Base-by-base conservation (phyloP, 139 green algal genomes). In the Picochlorum sp. region DNA sequence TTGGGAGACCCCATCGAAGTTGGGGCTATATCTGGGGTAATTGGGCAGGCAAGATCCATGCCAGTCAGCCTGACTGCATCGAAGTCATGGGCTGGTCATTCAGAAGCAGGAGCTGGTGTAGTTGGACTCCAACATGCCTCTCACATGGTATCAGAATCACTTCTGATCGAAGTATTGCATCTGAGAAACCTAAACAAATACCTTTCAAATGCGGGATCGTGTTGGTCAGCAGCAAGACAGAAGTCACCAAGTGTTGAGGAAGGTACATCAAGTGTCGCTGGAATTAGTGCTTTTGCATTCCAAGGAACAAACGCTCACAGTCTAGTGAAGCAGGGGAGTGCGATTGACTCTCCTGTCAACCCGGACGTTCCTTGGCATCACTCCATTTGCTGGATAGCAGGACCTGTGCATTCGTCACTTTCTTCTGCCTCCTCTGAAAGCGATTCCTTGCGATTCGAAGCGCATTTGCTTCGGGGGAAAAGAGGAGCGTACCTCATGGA, bases 401-500 rank as follows among this genome's bases (percentile, higher is more conserved):
- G n/a, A 37, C 23, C 20, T 30, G n/a, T n/a, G 6, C 51, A 59
- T 34, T n/a, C 20, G 7, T n/a, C 13, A 34, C 9, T 59, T 34
- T 15, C 23, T 15, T 30, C 7, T 8, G 20, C 20, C 21, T 38
- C 18, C 7, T 18, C 15, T 16, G 10, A 59, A 34, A 14, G 20
- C 23, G 20, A 10, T 11, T 38, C 23, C 6, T 20, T 59, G 13
- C 21, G 15, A 34, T 32, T 59, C 26, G 51, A 59, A 34, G 23
- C 21, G 20, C n/a, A 59, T 32, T 20, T 54, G 16, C 23, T 59
- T 20, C 23, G n/a, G 21, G 23, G n/a, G 1, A 16, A 32, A 34
- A 38, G 23, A 15, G 20, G 20, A 23, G 23, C 51, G n/a, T 89
- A 78, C 58, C 61, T 95, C 21, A 70, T 69, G 54, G 82, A 95